phyloP scores from a whole-genome alignment of 257 asterid species.

The Nicotiana knightiana region DNA sequence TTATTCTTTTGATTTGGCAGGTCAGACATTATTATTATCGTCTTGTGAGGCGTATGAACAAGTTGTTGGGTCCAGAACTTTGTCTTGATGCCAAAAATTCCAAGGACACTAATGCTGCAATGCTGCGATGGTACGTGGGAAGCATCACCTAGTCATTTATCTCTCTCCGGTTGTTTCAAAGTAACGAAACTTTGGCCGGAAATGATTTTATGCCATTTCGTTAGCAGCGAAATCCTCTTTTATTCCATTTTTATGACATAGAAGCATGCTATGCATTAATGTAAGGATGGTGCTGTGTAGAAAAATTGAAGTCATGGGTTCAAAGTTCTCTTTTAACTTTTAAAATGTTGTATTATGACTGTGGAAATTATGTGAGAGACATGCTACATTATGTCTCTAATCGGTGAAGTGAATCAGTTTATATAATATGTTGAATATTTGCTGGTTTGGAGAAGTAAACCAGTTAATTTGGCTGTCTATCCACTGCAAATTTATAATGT shows the following conservation, averaged over 20 bases:
- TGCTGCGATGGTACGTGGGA: constrained; percentile 82
- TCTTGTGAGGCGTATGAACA: constrained; percentile 98
- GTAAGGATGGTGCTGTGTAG: not conserved
- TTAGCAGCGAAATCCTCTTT: not conserved
- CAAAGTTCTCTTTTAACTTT: not conserved
- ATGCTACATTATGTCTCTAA: not conserved
- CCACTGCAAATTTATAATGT: not conserved
- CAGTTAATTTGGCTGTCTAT: not conserved
- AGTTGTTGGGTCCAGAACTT: constrained; percentile 92
- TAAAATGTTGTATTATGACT: not conserved
- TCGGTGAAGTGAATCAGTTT: not conserved
- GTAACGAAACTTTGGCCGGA: not conserved
- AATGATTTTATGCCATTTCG: not conserved
- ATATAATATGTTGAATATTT: not conserved
- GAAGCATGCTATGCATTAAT: not conserved
- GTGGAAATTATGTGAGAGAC: not conserved
- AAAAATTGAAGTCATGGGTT: not conserved
- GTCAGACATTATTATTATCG: constrained; percentile 97
- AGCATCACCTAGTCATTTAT: not conserved
- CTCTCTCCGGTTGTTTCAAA: not conserved
- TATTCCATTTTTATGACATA: not conserved
- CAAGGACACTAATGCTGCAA: constrained; percentile 92
- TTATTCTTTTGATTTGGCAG: constrained; percentile 33
- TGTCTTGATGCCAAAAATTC: constrained; percentile 93
- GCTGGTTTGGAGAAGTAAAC: not conserved